Percentiles rank a stretch among this genome's conserved stretches.
Evolutionary conservation across 2,329 filamentous ascomycete species (phyloP).

Genomic region (Pseudocercospora macadamiae): DNA sequence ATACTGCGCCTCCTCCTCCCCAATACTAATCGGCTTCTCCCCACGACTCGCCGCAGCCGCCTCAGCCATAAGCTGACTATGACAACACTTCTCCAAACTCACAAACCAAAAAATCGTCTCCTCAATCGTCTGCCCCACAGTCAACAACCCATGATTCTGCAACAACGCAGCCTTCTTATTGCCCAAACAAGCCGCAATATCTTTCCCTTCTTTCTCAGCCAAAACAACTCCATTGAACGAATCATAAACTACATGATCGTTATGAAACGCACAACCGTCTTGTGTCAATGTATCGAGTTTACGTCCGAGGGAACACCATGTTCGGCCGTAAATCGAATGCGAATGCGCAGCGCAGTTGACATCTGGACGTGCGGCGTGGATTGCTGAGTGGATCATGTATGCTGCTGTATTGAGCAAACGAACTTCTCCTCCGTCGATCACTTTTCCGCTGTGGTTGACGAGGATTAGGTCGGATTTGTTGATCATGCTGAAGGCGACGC

Average conservation of each 20-base stretch:
- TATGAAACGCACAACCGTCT: slow-evolving; percentile 47
- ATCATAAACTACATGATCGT: slow-evolving; percentile 46
- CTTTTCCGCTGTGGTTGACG: slow-evolving; percentile 47
- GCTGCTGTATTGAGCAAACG: slow-evolving; percentile 49
- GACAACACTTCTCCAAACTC: slow-evolving; percentile 46
- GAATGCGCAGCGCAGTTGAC: slow-evolving; percentile 50
- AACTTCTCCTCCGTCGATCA: slow-evolving; percentile 46
- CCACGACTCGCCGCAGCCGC: slow-evolving; percentile 65
- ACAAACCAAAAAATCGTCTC: slow-evolving; percentile 47
- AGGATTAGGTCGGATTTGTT: slow-evolving; percentile 52
- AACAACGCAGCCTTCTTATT: slow-evolving; percentile 47
- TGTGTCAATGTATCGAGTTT: slow-evolving; percentile 51
- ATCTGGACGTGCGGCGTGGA: slow-evolving; percentile 48
- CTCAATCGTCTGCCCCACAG: slow-evolving; percentile 45
- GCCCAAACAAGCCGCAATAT: slow-evolving; percentile 47
- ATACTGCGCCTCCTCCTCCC: slow-evolving; percentile 67
- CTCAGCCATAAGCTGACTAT: slow-evolving; percentile 55
- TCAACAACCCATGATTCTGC: slow-evolving; percentile 52
- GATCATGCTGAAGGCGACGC: slow-evolving; percentile 47
- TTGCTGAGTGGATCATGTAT: slow-evolving; percentile 51
- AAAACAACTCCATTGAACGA: slow-evolving; percentile 53
- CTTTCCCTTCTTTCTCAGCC: slow-evolving; percentile 47
- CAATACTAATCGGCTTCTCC: slow-evolving; percentile 66
- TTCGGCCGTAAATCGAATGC: slow-evolving; percentile 50
- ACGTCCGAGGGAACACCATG: slow-evolving; percentile 47